Base-by-base conservation (phyloP, 805 yeast species). In the Candida chilensis region DNA sequence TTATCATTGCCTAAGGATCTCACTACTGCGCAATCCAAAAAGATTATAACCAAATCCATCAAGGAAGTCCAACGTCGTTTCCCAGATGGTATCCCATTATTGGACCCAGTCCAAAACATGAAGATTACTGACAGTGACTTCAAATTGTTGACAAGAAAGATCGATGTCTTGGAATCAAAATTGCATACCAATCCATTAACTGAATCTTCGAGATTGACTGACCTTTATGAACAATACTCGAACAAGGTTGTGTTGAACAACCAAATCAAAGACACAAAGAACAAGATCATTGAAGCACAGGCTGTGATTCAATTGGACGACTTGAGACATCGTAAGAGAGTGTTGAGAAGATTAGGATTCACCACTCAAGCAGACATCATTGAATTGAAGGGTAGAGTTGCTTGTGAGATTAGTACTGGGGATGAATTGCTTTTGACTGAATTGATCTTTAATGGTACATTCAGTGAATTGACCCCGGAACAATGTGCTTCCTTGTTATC, bases 301-400 rank as follows among this genome's bases (percentile, higher is more conserved):
- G 82, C 96, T 0, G 87, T 92, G 12, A 78, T 90, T 41, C 98
- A 92, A 55, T 63, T 92, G 47, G 97, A 92, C 50, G 97, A 92
- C 52, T 67, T 92, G 48, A 86, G 83, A 52, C 85, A 84, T 49
- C 79, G 98, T 45, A 90, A 87, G 54, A 71, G 97, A 45, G 97
- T 94, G 2, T 63, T 92, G 43, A 76, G 97, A 53, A 75, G 96
- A 48, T 69, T 92, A 22, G 96, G 92, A 0, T 92, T 92, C 60
- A 79, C 88, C 24, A 79, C 94, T 3, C 78, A 77, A 32, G 70
- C 74, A 38, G 98, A 92, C 54, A 79, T 92, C 37, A 94, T 92
- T 39, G 96, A 92, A 52, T 67, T 92, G 45, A 92, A 92, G 57
- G 99, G 99, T 33, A 74, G 97, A 51, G 97, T 92, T 33, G 96